Conservation (phyloP, 345 rosid genomes). For the Hibiscus trionum region DNA sequence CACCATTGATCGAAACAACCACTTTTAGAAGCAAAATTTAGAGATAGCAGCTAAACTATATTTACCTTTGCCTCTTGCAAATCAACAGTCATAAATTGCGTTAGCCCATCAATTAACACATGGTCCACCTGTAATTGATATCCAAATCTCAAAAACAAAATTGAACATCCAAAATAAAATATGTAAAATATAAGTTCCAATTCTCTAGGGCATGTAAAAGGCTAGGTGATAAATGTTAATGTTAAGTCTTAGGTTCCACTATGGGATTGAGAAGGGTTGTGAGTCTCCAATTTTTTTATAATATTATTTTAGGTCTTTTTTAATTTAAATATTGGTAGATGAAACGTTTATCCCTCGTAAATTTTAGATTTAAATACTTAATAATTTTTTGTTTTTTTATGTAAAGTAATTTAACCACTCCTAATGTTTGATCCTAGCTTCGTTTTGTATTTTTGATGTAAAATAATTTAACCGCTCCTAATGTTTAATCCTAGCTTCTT, state of each 20-base stretch:
- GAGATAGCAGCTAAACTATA: neutral
- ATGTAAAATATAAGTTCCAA: neutral
- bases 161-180: neutral
- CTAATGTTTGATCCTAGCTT: neutral
- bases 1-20: neutral
- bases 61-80: slow-evolving; percentile 68
- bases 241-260: neutral
- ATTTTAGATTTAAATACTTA: no score
- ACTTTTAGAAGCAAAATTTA: neutral
- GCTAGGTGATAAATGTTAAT: neutral
- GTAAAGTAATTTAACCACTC: no score
- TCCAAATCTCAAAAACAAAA: slow-evolving; percentile 7
- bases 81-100: slow-evolving; percentile 51
- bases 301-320: no score
- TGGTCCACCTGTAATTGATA: slow-evolving; percentile 60
- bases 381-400: no score
- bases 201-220: neutral
- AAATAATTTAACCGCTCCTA: no score
- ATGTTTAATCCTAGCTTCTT: neutral
- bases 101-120: slow-evolving; percentile 60
- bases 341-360: no score
- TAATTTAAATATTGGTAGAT: no score
- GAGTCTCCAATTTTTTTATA: no score
- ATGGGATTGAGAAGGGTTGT: no score
- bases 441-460: no score